Evolutionary conservation across 208 protist genomes (phyloP), one percentile per base, ranked within the genome.

Genomic region (Herpetomonas samuelpessoai): DNA sequence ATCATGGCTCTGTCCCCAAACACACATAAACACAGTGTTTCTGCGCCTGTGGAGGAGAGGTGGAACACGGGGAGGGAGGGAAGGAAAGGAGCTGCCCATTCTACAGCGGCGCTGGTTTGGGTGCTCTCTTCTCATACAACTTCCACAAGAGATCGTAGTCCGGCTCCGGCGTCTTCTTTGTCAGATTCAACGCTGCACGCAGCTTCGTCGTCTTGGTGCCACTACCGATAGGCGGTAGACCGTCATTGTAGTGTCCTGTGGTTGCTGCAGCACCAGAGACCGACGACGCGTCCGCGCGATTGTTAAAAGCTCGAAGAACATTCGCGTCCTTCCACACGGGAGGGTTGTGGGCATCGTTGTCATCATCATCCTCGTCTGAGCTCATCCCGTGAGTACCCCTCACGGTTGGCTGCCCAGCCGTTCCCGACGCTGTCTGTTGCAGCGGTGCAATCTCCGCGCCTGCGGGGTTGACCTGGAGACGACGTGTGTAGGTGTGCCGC

Each of bases 71-170:
- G n/a, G n/a, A n/a, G n/a, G n/a, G n/a, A n/a, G n/a, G 14, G 48
- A 12, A 24, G 48, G 12, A 24, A 24, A 24, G 48, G n/a, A 14
- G 48, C 18, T 4, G 27, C 18, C 27, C 27, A 21, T 21, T 14
- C 35, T 19, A 45, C 24, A 16, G 22, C 57, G n/a, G 50, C 24
- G 0, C 44, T 27, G 19, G 21, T 30, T 60, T 47, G 1, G 72
- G 80, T 1, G 64, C 73, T 14, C 80, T 71, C 53, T 47, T 29
- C 3, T 81, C 61, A 51, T 83, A 83, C 69, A 87, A 39, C 21
- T 72, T 52, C 80, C 80, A 87, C 60, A 87, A 53, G 31, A 74
- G 49, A 25, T 77, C 62, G 53, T 79, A 50, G 10, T 26, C 46
- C 19, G 19, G 10, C 18, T 26, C 39, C 29, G 28, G 48, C 14